Evolutionary conservation across 495 filamentous ascomycete genomes (phyloP).

Genomic region (Halenospora varia): DNA sequence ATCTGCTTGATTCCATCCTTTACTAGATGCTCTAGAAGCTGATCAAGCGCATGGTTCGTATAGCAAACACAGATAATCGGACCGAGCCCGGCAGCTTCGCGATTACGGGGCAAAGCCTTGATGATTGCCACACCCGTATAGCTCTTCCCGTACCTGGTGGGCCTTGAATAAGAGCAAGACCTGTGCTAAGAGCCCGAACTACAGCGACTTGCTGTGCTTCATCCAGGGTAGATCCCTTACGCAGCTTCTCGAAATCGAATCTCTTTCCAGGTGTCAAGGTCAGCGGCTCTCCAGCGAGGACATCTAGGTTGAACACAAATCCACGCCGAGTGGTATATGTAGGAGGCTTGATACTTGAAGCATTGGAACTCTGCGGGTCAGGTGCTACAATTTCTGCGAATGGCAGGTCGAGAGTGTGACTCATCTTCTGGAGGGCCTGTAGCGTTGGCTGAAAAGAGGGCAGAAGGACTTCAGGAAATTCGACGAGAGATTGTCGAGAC

Average conservation of each 20-base stretch:
- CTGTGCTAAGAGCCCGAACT: slow-evolving; percentile 48
- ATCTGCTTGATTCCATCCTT: slow-evolving; percentile 52
- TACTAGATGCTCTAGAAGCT: slow-evolving; percentile 62
- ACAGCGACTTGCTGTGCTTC: slow-evolving; percentile 54
- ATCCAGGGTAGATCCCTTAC: slow-evolving; percentile 49
- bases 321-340: slow-evolving; percentile 44
- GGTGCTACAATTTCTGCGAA: slow-evolving; percentile 58
- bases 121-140: slow-evolving; percentile 40
- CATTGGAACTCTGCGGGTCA: slow-evolving; percentile 4
- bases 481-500: slow-evolving; percentile 47
- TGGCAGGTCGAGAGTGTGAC: slow-evolving; percentile 44
- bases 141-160: slow-evolving; percentile 81
- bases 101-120: slow-evolving; percentile 59
- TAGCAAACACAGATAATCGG: slow-evolving; percentile 66
- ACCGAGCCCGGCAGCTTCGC: slow-evolving; percentile 42
- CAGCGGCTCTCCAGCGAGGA: slow-evolving; percentile 36
- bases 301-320: slow-evolving; percentile 51
- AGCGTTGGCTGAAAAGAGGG: slow-evolving; percentile 64
- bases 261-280: slow-evolving; percentile 31
- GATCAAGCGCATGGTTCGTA: slow-evolving; percentile 74
- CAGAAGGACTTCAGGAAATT: slow-evolving; percentile 68
- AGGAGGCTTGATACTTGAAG: slow-evolving; percentile 41
- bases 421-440: slow-evolving; percentile 59
- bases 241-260: slow-evolving; percentile 37
- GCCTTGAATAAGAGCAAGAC: slow-evolving; percentile 68